Evolutionary conservation across 2,329 filamentous ascomycete genomes (phyloP), one percentile per base, ranked within the genome.

Genomic region (Ascochyta lentis): DNA sequence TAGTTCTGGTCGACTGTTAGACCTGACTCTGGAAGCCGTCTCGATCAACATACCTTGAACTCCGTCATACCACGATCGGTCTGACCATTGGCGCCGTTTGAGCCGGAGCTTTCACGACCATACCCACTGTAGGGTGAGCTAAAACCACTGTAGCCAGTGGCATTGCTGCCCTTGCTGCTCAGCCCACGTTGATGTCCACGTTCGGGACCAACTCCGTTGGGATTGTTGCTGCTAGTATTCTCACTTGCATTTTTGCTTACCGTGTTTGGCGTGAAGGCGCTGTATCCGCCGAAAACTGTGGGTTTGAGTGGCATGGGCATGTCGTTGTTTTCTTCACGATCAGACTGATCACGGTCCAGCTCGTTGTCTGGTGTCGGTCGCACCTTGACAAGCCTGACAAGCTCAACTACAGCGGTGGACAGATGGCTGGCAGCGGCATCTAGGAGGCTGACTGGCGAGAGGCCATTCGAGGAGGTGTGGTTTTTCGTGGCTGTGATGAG

Each of bases 401-500:
- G 83, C 67, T 97, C 93, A 19, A 99, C 88, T 23, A 98, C 84
- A 2, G 93, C 88, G 4, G 90, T 87, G 1, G 92, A 91, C 33
- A 98, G 82, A 76, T 99, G 92, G 23, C 91, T 95, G 7, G 94
- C 92, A 2, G 95, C 94, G 3, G 94, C 95, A 74, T 99, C 95
- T 22, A 99, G 81, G 3, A 99, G 79, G 6, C 92, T 96, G n/a
- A 99, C 89, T 0, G 95, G 95, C 1, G 92, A 94, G 29, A 99
- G 84, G 27, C 95, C 95, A 19, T 86, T 87, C 0, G 92, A 88
- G 10, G 86, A 84, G 31, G 90, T 89, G 74, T 95, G 96, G 71
- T 96, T 96, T 79, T 96, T 96, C 31, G 91, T 89, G 1, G 94
- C 92, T 2, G 94, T 98, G 68, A 98, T 97, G 54, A 99, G 82